Evolutionary conservation across 179 eudicot species (phyloP).

Genomic region (Silene coronaria): DNA sequence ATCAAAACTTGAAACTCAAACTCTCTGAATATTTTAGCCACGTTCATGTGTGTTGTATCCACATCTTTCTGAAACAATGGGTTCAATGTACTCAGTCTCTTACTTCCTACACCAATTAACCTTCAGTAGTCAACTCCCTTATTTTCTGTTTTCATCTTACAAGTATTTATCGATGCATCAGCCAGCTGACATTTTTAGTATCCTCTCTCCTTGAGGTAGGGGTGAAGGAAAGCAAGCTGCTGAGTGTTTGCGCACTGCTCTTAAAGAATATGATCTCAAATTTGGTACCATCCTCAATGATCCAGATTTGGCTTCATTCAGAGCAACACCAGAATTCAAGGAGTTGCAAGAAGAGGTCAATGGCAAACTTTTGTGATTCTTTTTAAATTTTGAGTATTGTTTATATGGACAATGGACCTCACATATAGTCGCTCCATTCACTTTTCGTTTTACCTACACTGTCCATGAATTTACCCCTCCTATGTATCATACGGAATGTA

Average conservation of each 20-base stretch:
- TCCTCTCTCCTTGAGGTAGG: conserved; percentile 45
- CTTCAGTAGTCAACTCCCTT: not conserved
- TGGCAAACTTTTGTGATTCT: conserved; percentile 9
- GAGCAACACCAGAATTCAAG: conserved; percentile 91
- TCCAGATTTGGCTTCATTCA: conserved; percentile 95
- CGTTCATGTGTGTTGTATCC: not conserved
- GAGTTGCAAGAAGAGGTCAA: conserved; percentile 96
- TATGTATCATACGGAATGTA: not conserved
- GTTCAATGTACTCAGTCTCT: not conserved
- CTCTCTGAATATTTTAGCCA: too few species aligned
- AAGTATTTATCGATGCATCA: not conserved
- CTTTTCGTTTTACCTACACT: not conserved
- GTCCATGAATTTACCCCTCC: not conserved
- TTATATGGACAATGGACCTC: conserved; percentile 20
- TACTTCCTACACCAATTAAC: not conserved
- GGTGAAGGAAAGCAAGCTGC: conserved; percentile 94
- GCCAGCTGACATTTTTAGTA: conserved; percentile 9
- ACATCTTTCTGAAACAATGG: not conserved
- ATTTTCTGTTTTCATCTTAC: conserved; percentile 6
- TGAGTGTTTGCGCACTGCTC: conserved; percentile 79
- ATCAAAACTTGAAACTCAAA: not conserved
- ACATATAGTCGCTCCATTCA: not conserved
- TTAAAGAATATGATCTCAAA: conserved; percentile 77
- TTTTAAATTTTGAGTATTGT: conserved; percentile 9
- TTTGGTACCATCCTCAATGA: conserved; percentile 95